These are phyloP conservation scores for Balakata baccata DNA, from an alignment of 345 rosid genomes.

Conservation along the genomic window DNA sequence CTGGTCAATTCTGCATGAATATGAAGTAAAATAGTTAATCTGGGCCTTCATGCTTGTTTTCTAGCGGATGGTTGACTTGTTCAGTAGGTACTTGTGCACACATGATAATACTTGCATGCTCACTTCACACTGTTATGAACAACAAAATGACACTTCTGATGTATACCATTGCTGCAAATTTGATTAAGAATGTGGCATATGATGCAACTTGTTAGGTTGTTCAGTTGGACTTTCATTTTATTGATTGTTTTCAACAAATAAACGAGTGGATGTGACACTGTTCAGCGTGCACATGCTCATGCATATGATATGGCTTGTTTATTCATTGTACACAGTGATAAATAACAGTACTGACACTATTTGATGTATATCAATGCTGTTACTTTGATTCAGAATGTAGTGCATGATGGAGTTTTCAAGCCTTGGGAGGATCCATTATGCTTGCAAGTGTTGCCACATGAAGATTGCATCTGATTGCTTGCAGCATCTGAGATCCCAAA, in stretches of 20 bases:
- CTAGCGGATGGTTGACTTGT: background rate
- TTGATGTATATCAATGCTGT: background rate
- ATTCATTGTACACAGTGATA: too few relatives aligned
- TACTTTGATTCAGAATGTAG: conserved; percentile 36
- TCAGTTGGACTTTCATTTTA: too few relatives aligned
- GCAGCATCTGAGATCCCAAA: background rate
- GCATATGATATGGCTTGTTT: too few relatives aligned
- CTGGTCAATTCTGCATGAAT: background rate
- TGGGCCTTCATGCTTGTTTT: background rate
- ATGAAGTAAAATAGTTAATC: background rate
- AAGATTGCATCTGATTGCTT: background rate
- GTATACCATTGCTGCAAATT: too few relatives aligned
- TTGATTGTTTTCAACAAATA: too few relatives aligned
- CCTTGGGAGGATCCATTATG: conserved; percentile 51
- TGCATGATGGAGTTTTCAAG: conserved; percentile 44
- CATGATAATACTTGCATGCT: background rate
- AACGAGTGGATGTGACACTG: too few relatives aligned
- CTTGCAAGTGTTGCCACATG: conserved; percentile 28
- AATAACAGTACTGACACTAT: background rate
- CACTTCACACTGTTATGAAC: background rate
- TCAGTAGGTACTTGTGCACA: background rate
- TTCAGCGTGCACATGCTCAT: too few relatives aligned
- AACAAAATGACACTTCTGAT: too few relatives aligned
- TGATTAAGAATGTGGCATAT: too few relatives aligned
- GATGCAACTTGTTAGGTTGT: too few relatives aligned